These are phyloP conservation scores for Marasmius fiardii DNA, from an alignment of 1,284 basidiomycete genomes.

Conservation along the genomic window DNA sequence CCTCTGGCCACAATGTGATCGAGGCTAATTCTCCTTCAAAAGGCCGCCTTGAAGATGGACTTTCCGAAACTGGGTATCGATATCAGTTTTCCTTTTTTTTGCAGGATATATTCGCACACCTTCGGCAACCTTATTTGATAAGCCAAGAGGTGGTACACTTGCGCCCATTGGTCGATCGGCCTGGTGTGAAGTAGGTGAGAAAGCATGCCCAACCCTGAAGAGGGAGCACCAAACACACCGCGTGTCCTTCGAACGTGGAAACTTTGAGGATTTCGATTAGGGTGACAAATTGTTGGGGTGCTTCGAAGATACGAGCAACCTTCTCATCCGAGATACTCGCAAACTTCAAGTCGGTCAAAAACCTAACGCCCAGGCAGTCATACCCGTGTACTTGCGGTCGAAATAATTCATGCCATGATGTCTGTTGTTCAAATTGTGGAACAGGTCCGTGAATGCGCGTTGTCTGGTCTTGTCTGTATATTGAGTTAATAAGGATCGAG, in stretches of 20 bases:
- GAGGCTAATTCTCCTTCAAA: slow-evolving; percentile 83
- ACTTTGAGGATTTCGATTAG: slow-evolving; percentile 50
- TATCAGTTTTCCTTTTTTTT: background rate
- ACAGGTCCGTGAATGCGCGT: slow-evolving; percentile 77
- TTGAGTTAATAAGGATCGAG: background rate
- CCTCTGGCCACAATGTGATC: slow-evolving; percentile 93
- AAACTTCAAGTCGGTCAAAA: slow-evolving; percentile 75
- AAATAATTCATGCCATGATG: slow-evolving; percentile 83
- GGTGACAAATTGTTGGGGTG: slow-evolving; percentile 75
- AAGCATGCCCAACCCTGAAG: background rate
- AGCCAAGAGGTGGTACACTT: slow-evolving; percentile 35
- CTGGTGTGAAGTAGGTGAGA: slow-evolving; percentile 17
- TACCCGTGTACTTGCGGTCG: slow-evolving; percentile 96
- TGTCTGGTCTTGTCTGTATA: slow-evolving; percentile 78
- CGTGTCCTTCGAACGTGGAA: slow-evolving; percentile 36
- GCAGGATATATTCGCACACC: slow-evolving; percentile 31
- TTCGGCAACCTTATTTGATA: slow-evolving; percentile 46
- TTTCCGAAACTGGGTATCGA: slow-evolving; percentile 10
- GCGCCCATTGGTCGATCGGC: slow-evolving; percentile 30
- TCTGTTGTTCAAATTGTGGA: slow-evolving; percentile 20
- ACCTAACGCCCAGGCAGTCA: slow-evolving; percentile 79
- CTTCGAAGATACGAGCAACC: slow-evolving; percentile 87
- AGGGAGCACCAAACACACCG: slow-evolving; percentile 34
- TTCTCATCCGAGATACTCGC: slow-evolving; percentile 92
- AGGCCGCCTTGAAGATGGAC: slow-evolving; percentile 48